Evolutionary conservation across 1,284 basidiomycete species (phyloP), one percentile per base, ranked within the genome.

Genomic region (Cystobasidiaceae sp.): DNA sequence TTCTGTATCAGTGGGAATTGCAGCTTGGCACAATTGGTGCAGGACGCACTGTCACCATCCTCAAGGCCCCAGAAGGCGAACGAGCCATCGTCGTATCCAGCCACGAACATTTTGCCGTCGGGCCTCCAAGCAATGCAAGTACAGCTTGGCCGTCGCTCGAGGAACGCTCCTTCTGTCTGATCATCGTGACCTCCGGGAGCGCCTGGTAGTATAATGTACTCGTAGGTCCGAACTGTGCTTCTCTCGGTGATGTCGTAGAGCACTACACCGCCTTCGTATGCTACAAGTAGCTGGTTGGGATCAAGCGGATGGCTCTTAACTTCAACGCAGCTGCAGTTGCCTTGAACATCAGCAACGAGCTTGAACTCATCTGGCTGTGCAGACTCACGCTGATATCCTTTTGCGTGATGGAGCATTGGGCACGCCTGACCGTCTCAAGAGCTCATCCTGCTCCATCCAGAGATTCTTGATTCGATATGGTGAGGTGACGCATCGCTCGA

Each of bases 41-140:
- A n/a, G 13, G 49, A 6, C 61, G 44, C 33, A 64, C 85, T 84
- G 68, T 88, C 86, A 70, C 88, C 84, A 68, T 94, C 89, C 46
- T 88, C 85, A 4, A 87, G 79, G 1, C 87, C 85, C 88, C 91
- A 94, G 75, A 94, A 90, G 4, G 88, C 84, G 49, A 97, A 82
- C 51, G 84, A 86, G 8, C 92, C 92, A 75, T 97, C 92, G 17
- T 84, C 81, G 74, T 94, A 84, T 1, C 89, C 88, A 43, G 84
- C 83, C 28, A 81, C 84, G 64, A 88, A 83, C 27, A 75, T 52
- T 6, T 30, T 46, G 59, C 81, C 82, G 65, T 83, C 82, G 0
- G 81, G 80, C 25, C 80, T 44, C 90, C 91, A 78, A 79, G 82
- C 58, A 81, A 94, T 74, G 28, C 84, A 83, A 1, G 88, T 92